Base-by-base conservation (phyloP, 768 basidiomycete species). In the Trametes meyenii region DNA sequence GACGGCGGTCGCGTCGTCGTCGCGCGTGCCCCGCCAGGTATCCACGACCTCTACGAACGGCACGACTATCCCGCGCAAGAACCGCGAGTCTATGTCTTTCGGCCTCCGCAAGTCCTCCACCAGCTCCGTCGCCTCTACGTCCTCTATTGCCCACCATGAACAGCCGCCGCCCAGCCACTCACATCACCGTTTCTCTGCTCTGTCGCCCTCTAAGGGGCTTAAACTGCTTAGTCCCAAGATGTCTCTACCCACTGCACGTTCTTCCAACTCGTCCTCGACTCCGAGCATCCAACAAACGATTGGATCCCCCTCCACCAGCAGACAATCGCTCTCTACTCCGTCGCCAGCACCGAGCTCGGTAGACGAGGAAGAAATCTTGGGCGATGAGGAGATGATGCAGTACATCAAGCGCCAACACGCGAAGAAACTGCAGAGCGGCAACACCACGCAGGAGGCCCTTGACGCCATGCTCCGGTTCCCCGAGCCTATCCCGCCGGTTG, bases 341-440 rank as follows among this genome's bases (percentile, higher is more conserved):
- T 96, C 95, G 1, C 94, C 95, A 0, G 85, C 83, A 6, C 88
- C 88, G 26, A 87, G 85, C 66, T 78, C 83, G 2, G 78, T 90
- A 2, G 93, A 93, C 60, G 95, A 96, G 61, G 94, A 96, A 63
- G 92, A 96, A 72, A 52, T 89, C 7, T 76, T 90, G 17, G 97
- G 92, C 16, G 97, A 99, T 70, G 95, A 97, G 63, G 97, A 99
- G 77, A 99, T 99, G 97, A 75, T 91, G 70, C 88, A 90, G 60
- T 99, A 96, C 74, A 92, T 98, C 64, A 85, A 86, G 66, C 84
- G 95, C 24, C 92, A 97, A 65, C 90, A 94, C 67, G 85, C 92
- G 40, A 94, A 94, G 79, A 93, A 89, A 74, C 72, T 94, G 63
- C 89, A 92, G 11, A 81, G 83, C 13, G 94, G 94, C 29, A 33